Conservation (phyloP, 179 eudicot genomes). For the Drosera spatulata region DNA sequence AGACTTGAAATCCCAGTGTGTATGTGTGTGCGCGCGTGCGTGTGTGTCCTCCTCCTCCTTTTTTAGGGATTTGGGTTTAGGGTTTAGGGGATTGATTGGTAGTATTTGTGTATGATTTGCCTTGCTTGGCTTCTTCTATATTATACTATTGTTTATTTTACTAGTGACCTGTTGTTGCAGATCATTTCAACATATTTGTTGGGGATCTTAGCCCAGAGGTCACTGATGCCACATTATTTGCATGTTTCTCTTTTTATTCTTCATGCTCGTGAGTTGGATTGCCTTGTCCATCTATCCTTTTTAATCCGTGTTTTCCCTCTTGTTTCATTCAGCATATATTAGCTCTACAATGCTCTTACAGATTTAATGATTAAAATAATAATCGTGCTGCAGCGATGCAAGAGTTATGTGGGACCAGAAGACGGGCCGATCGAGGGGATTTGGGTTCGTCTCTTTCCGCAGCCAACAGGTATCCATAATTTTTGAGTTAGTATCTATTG, state of each 20-base stretch:
- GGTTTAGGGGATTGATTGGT: no score
- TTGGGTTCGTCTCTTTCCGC: slow-evolving; percentile 93
- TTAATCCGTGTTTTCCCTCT: no score
- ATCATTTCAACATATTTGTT: slow-evolving; percentile 79
- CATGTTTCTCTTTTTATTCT: slow-evolving; percentile 39
- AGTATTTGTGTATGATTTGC: no score
- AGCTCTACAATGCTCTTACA: neutral
- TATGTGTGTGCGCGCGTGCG: no score
- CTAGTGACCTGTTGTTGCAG: slow-evolving; percentile 22
- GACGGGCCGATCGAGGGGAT: slow-evolving; percentile 93
- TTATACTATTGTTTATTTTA: neutral
- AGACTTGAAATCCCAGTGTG: no score
- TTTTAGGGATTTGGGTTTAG: no score
- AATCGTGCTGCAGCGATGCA: slow-evolving; percentile 53
- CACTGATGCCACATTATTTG: slow-evolving; percentile 40
- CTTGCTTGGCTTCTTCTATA: no score
- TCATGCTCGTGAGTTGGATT: slow-evolving; percentile 38
- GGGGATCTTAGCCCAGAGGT: slow-evolving; percentile 56
- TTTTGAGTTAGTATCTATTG: neutral
- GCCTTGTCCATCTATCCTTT: no score
- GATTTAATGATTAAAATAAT: neutral
- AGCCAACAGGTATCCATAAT: slow-evolving; percentile 59
- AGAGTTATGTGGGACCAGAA: slow-evolving; percentile 99
- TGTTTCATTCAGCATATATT: neutral
- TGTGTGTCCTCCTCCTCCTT: no score